phyloP scores from a whole-genome alignment of 2,329 filamentous ascomycete species.

The Aspergillus nomiae region DNA sequence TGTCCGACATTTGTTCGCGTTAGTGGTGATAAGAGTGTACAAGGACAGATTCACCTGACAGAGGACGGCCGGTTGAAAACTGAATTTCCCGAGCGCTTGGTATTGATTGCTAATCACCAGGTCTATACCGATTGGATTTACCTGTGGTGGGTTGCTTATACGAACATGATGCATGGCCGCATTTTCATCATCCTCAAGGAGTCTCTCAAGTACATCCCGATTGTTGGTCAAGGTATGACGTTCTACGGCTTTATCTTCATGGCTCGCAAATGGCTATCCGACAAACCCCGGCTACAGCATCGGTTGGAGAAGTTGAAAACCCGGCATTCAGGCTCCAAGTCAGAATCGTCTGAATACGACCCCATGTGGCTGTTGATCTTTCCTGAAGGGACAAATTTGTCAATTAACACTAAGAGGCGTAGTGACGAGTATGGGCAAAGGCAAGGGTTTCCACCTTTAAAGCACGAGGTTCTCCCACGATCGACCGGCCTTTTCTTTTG shows the following conservation, averaged over 20 bases:
- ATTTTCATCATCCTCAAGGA: slow-evolving; percentile 70
- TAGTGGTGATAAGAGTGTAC: slow-evolving; percentile 62
- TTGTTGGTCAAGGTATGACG: slow-evolving; percentile 64
- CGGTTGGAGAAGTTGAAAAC: slow-evolving; percentile 60
- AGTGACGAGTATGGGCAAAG: slow-evolving; percentile 62
- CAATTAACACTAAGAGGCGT: slow-evolving; percentile 55
- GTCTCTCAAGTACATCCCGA: slow-evolving; percentile 63
- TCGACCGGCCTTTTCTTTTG: slow-evolving; percentile 65
- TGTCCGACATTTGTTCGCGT: slow-evolving; percentile 64
- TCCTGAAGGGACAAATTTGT: slow-evolving; percentile 66
- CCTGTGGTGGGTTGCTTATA: slow-evolving; percentile 69
- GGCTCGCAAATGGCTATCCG: slow-evolving; percentile 63
- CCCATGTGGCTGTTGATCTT: slow-evolving; percentile 70
- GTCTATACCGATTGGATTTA: slow-evolving; percentile 72
- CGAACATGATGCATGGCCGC: slow-evolving; percentile 65
- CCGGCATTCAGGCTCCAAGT: slow-evolving; percentile 51
- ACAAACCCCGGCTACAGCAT: slow-evolving; percentile 61
- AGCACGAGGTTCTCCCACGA: slow-evolving; percentile 62
- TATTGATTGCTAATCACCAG: slow-evolving; percentile 67
- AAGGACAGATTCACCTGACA: slow-evolving; percentile 59
- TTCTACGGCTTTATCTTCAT: slow-evolving; percentile 70
- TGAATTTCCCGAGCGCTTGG: slow-evolving; percentile 61
- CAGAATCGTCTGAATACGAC: slow-evolving; percentile 50
- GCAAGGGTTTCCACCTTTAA: slow-evolving; percentile 58
- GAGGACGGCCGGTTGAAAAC: slow-evolving; percentile 61